phyloP scores from a whole-genome alignment of 306 rosid genomes.

The Casuarina cunninghamiana region DNA sequence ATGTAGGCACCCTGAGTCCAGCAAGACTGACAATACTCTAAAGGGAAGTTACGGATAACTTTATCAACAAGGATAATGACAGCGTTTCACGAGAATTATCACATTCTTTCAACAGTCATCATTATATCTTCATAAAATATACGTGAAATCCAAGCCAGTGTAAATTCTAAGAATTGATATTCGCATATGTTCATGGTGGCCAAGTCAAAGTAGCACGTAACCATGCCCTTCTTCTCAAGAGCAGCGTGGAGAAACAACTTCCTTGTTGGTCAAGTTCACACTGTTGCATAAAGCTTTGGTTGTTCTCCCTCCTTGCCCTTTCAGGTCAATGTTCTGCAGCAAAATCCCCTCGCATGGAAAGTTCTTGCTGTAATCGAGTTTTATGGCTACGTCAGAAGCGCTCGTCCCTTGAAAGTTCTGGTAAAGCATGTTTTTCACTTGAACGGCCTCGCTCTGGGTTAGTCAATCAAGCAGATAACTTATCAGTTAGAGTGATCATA shows the following conservation, averaged over 20 bases:
- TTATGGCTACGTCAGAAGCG: conserved; percentile 58
- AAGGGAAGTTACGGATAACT: not conserved
- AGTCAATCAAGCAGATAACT: not conserved
- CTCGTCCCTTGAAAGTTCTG: conserved; percentile 68
- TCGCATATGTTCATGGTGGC: not conserved
- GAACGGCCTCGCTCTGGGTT: conserved; percentile 46
- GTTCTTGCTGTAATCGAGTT: conserved; percentile 64
- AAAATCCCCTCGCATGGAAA: conserved; percentile 52
- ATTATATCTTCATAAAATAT: not conserved
- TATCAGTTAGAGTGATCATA: not conserved
- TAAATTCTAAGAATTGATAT: not conserved
- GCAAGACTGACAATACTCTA: no score
- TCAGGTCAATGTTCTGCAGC: conserved; percentile 47
- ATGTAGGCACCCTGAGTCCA: no score
- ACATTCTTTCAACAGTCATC: not conserved
- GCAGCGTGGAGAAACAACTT: conserved; percentile 56
- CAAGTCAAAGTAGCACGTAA: no score
- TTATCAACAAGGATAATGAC: not conserved
- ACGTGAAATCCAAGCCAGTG: not conserved
- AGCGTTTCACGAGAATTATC: not conserved
- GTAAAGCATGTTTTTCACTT: conserved; percentile 67
- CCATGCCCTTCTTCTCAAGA: not conserved
- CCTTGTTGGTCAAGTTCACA: conserved; percentile 31
- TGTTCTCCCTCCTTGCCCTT: conserved; percentile 20
- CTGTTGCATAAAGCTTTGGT: conserved; percentile 49